phyloP scores from a whole-genome alignment of 148 eudicot genomes.

The Diospyros kaki region DNA sequence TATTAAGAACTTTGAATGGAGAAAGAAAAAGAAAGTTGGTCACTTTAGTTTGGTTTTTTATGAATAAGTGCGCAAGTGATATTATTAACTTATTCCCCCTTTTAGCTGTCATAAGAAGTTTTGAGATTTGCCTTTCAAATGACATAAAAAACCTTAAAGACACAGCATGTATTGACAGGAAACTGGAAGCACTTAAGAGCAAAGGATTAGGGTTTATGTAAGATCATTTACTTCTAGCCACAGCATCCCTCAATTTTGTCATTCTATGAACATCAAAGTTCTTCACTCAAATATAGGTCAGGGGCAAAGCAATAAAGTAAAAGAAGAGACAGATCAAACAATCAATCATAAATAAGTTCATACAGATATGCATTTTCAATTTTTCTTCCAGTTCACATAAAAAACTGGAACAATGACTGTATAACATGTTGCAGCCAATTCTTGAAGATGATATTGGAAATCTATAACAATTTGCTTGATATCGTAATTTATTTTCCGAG shows the following conservation, averaged over 20 bases:
- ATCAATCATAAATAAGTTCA: not conserved
- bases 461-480: too few relatives aligned
- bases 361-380: not conserved
- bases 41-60: not conserved
- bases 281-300: not conserved
- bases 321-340: not conserved
- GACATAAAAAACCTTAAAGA: not conserved
- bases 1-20: not conserved
- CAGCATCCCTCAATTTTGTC: not conserved
- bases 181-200: not conserved
- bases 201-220: not conserved
- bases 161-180: not conserved
- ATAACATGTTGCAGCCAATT: too few relatives aligned
- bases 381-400: too few relatives aligned
- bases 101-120: not conserved
- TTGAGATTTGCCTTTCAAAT: not conserved
- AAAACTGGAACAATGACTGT: too few relatives aligned
- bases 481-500: too few relatives aligned
- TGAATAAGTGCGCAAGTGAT: not conserved
- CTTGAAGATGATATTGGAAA: too few relatives aligned
- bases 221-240: not conserved
- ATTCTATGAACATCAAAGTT: not conserved
- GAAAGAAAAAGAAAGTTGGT: not conserved
- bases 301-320: not conserved
- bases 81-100: slow-evolving; percentile 2